Percentiles rank a stretch among this genome's conserved stretches.
Evolutionary conservation across 106 monocot species (phyloP).

Genomic region (Xerophyta viscosa): DNA sequence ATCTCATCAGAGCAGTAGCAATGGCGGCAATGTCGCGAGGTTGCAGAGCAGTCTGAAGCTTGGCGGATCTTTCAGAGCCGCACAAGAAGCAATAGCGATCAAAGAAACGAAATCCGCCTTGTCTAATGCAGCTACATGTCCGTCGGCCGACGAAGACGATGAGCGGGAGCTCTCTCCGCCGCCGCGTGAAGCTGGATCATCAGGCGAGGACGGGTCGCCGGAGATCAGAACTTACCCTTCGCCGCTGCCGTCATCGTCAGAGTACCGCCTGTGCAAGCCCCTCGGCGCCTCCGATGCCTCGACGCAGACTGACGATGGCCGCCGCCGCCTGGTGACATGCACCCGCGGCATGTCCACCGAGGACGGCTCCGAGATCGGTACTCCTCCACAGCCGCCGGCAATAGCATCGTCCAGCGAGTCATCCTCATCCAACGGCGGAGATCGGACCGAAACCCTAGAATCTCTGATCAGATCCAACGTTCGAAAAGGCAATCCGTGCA

Average conservation of each 20-base stretch:
- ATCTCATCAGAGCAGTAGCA: conserved; percentile 17
- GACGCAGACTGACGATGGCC: conserved; percentile 47
- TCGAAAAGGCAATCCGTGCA: conserved; percentile 26
- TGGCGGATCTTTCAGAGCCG: conserved; percentile 24
- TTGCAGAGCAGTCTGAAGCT: conserved; percentile 13
- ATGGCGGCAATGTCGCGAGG: conserved; percentile 6
- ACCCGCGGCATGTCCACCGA: conserved; percentile 32
- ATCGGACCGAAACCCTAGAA: conserved; percentile 41
- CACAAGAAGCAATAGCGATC: conserved; percentile 12
- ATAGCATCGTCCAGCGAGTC: conserved; percentile 13
- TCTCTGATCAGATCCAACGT: conserved; percentile 50
- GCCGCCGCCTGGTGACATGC: neutral
- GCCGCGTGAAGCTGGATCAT: neutral
- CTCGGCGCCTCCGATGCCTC: conserved; percentile 34
- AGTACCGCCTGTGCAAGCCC: conserved; percentile 24
- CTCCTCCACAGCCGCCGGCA: conserved; percentile 26
- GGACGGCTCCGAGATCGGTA: conserved; percentile 15
- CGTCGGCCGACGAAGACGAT: neutral
- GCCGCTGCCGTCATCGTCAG: conserved; percentile 6
- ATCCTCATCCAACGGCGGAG: conserved; percentile 30
- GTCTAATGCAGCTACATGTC: neutral
- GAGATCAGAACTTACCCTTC: neutral
- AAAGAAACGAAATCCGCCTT: conserved; percentile 26
- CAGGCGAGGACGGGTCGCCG: neutral
- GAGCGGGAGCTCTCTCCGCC: conserved; percentile 22